Evolutionary conservation across 768 basidiomycete species (phyloP), one percentile per base, ranked within the genome.

Genomic region (Hericium alpestre): DNA sequence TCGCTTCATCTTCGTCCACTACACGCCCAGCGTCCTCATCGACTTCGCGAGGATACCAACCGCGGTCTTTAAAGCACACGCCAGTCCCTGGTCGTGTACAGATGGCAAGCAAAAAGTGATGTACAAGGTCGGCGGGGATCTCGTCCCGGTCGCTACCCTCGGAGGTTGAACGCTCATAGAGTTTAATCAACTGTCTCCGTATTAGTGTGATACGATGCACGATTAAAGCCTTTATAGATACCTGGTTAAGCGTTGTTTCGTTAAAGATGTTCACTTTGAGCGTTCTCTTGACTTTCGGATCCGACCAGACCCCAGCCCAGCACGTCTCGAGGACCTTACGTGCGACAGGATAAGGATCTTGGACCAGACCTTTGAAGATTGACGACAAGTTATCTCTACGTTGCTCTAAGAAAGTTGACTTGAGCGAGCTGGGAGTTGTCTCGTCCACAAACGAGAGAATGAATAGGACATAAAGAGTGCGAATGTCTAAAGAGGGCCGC

Each of bases 51-150:
- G 83, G 83, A 63, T 96, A 97, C 93, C 93, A 97, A 2, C 93
- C 93, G 8, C 81, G 77, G 64, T 94, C 91, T 53, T 74, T 81
- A 71, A 95, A 96, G 65, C 93, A 97, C 13, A 96, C 76, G 0
- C 93, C 93, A 12, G 75, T 71, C 0, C 93, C 93, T 0, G 90
- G 88, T 23, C 80, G 81, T 0, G 89, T 87, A 63, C 87, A 89
- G 32, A 92, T 81, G 1, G 86, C 87, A 25, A 94, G 79, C 11
- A 96, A 72, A 69, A 96, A 97, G 63, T 93, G 91, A 59, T 92
- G 89, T 0, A 80, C 84, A 3, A 95, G 76, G 61, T 94, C 85
- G 1, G 87, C 91, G 10, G 84, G 86, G 18, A 84, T 69, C 48
- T 82, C 72, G 15, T 83, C 81, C 2, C 72, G 66, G 18, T 78